These are phyloP conservation scores for Pythium phragmiticola DNA, from an alignment of 352 stramenopile species.

Conservation along the genomic window DNA sequence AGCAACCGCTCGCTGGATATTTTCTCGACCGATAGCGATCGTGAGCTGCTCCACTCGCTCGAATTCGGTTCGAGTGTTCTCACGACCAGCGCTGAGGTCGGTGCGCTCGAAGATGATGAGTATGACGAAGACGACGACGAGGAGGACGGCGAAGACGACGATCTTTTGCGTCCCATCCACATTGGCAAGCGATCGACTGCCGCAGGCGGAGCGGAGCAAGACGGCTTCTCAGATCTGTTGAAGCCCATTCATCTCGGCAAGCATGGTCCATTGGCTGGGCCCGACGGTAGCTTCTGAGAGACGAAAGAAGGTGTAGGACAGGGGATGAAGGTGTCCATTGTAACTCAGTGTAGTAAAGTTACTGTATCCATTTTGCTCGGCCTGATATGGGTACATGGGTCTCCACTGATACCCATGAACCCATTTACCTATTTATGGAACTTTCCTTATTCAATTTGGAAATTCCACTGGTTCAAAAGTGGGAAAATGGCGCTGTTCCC, in stretches of 20 bases:
- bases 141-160: slow-evolving; percentile 1
- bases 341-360: not conserved
- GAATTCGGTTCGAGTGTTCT: slow-evolving; percentile 22
- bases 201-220: not conserved
- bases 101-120: slow-evolving; percentile 27
- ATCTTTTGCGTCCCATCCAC: slow-evolving; percentile 2
- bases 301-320: not conserved
- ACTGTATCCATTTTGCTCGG: not conserved
- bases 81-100: not conserved
- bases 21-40: slow-evolving; percentile 18
- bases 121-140: slow-evolving; percentile 35
- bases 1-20: slow-evolving; percentile 16
- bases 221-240: slow-evolving; percentile 21
- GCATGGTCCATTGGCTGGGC: not conserved
- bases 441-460: slow-evolving; percentile 2
- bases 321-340: not conserved
- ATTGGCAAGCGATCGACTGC: slow-evolving; percentile 3
- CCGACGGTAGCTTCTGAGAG: not conserved
- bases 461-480: not conserved
- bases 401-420: not conserved
- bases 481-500: slow-evolving; percentile 23
- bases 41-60: slow-evolving; percentile 30
- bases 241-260: slow-evolving; percentile 26
- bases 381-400: slow-evolving; percentile 2
- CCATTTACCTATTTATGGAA: slow-evolving; percentile 2